Percentiles rank a stretch among this genome's conserved stretches.
These are phyloP conservation scores for Phanerodontia chrysosporium DNA, from an alignment of 768 basidiomycete genomes.

Conservation along the genomic window DNA sequence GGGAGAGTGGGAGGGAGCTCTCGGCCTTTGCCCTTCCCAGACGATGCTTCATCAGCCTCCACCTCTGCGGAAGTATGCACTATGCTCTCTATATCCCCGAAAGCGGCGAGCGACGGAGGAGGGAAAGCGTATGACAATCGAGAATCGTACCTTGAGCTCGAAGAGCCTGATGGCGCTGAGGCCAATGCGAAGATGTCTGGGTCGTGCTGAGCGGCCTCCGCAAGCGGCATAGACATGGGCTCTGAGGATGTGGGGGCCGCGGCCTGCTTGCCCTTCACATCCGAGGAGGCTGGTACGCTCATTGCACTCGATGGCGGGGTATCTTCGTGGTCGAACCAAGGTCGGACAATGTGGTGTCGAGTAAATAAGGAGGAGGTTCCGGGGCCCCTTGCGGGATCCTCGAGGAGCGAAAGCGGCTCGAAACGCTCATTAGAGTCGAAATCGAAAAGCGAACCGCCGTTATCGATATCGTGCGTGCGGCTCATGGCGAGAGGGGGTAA, in stretches of 20 bases:
- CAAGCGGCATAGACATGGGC: slow-evolving; percentile 46
- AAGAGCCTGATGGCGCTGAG: slow-evolving; percentile 28
- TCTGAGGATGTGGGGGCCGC: slow-evolving; percentile 27
- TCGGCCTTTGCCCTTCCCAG: slow-evolving; percentile 53
- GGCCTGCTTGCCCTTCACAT: slow-evolving; percentile 52
- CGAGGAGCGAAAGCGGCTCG: slow-evolving; percentile 19
- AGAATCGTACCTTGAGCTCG: slow-evolving; percentile 20
- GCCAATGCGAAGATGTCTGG: slow-evolving; percentile 33
- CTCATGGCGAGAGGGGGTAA: slow-evolving; percentile 32
- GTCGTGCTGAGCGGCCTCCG: slow-evolving; percentile 26
- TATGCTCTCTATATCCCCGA: slow-evolving; percentile 4
- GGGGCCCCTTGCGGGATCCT: slow-evolving; percentile 19
- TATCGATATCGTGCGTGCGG: slow-evolving; percentile 44
- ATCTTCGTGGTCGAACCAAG: slow-evolving; percentile 7
- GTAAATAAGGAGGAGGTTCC: slow-evolving; percentile 10
- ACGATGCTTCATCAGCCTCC: slow-evolving; percentile 5
- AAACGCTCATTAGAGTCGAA: slow-evolving; percentile 44
- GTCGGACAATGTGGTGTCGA: slow-evolving; percentile 4
- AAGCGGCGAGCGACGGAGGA: slow-evolving; percentile 6
- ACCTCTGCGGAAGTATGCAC: background rate
- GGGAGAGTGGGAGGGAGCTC: slow-evolving; percentile 57
- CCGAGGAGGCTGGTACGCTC: slow-evolving; percentile 9
- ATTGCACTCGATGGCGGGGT: slow-evolving; percentile 10
- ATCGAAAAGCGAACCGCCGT: slow-evolving; percentile 46
- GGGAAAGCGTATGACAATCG: background rate